phyloP scores from a whole-genome alignment of 768 basidiomycete species.

The Tylopilus cervinicoccineus region DNA sequence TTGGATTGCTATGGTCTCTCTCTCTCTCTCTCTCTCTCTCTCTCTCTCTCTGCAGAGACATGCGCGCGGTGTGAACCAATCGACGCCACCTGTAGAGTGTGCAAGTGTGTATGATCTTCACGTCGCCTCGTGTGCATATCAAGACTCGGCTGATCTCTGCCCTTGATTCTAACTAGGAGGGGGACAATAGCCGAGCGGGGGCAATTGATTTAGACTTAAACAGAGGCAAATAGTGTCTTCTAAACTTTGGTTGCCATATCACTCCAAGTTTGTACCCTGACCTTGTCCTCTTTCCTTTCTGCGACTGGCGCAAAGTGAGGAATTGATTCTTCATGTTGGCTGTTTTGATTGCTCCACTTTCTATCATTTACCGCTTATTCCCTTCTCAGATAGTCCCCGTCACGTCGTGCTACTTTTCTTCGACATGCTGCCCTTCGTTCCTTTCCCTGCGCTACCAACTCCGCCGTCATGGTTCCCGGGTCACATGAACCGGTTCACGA shows the following conservation, averaged over 20 bases:
- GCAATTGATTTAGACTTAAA: slow-evolving; percentile 24
- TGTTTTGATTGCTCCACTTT: slow-evolving; percentile 3
- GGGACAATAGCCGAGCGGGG: slow-evolving; percentile 7
- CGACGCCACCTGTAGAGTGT: too few species aligned
- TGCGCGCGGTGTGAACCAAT: neutral
- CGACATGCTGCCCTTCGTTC: slow-evolving; percentile 34
- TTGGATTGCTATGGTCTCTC: slow-evolving; percentile 7
- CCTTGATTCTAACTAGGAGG: neutral
- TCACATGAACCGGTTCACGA: slow-evolving; percentile 88
- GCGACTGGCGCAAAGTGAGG: neutral
- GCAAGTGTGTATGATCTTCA: neutral
- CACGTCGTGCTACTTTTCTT: slow-evolving; percentile 7
- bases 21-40: neutral
- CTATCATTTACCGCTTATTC: slow-evolving; percentile 3
- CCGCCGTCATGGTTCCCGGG: slow-evolving; percentile 95
- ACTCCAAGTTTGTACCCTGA: neutral
- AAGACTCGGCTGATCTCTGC: neutral
- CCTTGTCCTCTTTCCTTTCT: neutral
- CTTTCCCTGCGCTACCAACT: slow-evolving; percentile 51
- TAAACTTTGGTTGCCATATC: neutral
- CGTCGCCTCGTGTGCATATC: neutral
- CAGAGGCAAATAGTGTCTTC: slow-evolving; percentile 19
- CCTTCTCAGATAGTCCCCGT: slow-evolving; percentile 11
- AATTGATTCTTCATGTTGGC: neutral
- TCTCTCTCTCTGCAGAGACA: neutral